Conservation (phyloP, 179 eudicot genomes). For the Silene noctiflora region DNA sequence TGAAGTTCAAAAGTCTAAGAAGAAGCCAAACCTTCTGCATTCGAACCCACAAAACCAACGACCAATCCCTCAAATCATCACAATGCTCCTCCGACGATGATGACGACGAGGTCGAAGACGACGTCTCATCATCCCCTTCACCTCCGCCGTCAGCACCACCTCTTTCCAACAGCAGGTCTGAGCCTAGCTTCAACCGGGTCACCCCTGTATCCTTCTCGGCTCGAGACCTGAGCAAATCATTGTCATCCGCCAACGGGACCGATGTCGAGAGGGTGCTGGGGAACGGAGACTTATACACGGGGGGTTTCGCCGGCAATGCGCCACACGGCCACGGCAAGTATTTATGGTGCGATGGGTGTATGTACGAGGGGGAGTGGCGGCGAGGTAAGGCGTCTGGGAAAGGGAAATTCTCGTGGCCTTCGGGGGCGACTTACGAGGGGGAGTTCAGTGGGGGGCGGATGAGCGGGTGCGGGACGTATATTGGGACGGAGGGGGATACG, state of each 20-base stretch:
- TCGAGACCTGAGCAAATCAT: background rate
- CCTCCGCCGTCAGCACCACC: conserved; percentile 4
- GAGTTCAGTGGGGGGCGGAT: conserved; percentile 76
- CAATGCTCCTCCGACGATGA: conserved; percentile 13
- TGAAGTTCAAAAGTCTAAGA: conserved; percentile 30
- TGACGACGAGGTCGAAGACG: conserved; percentile 26
- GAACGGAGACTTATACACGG: conserved; percentile 86
- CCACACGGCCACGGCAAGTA: conserved; percentile 87
- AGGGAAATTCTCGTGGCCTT: conserved; percentile 90
- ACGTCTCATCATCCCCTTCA: conserved; percentile 12
- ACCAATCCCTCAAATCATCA: background rate
- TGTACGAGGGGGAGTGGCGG: conserved; percentile 85
- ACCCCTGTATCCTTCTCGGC: conserved; percentile 30
- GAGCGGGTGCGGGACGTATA: conserved; percentile 74
- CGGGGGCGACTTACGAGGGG: conserved; percentile 85
- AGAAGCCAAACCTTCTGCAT: conserved; percentile 29
- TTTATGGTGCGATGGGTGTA: conserved; percentile 83
- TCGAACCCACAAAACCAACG: background rate
- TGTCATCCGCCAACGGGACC: conserved; percentile 4
- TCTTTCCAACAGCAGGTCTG: conserved; percentile 26
- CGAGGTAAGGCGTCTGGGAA: conserved; percentile 71
- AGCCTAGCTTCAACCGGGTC: conserved; percentile 46
- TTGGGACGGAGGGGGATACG: conserved; percentile 74
- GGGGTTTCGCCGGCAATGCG: conserved; percentile 48
- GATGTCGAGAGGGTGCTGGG: conserved; percentile 50